Evolutionary conservation across 208 protist species (phyloP).

Genomic region (Trypanosoma cruzi): DNA sequence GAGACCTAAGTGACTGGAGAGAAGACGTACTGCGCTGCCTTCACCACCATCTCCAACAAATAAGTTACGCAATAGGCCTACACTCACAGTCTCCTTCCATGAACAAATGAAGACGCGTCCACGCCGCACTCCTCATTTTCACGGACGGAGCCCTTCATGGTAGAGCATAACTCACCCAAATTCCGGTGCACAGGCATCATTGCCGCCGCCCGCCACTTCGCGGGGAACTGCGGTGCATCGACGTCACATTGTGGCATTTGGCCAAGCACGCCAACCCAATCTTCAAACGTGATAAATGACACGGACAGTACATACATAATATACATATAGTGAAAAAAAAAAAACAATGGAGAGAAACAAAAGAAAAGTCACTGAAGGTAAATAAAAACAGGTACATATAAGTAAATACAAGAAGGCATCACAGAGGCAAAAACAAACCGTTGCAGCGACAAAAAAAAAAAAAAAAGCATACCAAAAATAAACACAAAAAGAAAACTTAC

Average conservation of each 20-base stretch:
- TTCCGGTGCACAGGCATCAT: slow-evolving; percentile 17
- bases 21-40: no score
- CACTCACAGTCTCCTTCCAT: no score
- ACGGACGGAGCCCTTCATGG: slow-evolving; percentile 73
- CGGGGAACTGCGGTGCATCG: no score
- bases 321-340: neutral
- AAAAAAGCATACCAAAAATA: neutral
- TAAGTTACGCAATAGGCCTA: no score
- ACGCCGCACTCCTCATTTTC: slow-evolving; percentile 49
- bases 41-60: no score
- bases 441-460: neutral
- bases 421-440: neutral
- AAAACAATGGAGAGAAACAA: slow-evolving; percentile 1
- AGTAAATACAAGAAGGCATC: neutral
- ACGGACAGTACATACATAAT: neutral
- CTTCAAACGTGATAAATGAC: no score
- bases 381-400: neutral
- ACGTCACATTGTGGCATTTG: no score
- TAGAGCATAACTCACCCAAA: slow-evolving; percentile 53
- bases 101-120: slow-evolving; percentile 27
- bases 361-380: neutral
- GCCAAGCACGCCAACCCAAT: no score
- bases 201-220: neutral
- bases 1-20: slow-evolving; percentile 45
- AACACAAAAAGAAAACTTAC: neutral